phyloP scores from a whole-genome alignment of 306 rosid genomes.

The Cercis canadensis region DNA sequence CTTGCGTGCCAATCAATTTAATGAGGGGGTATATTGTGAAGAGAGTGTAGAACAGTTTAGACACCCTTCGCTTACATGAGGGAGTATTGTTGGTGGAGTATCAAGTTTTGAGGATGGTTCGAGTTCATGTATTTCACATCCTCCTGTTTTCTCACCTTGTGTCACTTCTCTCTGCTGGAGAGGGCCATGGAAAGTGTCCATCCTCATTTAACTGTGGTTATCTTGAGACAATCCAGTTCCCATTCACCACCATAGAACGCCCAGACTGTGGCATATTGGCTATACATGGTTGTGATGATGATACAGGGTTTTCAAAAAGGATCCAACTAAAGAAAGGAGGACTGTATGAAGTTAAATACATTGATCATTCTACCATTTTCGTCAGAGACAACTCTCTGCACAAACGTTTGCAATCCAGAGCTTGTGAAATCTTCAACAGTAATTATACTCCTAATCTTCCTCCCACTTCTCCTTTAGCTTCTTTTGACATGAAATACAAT shows the following conservation, averaged over 20 bases:
- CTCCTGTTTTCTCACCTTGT: conserved; percentile 1
- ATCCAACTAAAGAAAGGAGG: conserved; percentile 18
- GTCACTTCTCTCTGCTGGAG: neutral
- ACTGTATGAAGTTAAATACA: neutral
- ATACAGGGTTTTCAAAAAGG: neutral
- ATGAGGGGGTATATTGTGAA: too few species aligned
- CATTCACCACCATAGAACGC: conserved; percentile 17
- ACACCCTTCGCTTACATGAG: neutral
- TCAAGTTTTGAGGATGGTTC: neutral
- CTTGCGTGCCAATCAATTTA: too few species aligned
- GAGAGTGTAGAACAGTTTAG: neutral
- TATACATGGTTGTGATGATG: neutral
- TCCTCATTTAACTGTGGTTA: conserved; percentile 32
- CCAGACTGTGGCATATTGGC: conserved; percentile 26
- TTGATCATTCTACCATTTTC: neutral
- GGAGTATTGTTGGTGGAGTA: neutral
- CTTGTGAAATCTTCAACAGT: neutral
- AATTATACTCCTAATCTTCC: neutral
- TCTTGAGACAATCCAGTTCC: conserved; percentile 13
- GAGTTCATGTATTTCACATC: neutral
- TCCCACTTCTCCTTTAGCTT: neutral
- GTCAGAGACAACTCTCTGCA: neutral
- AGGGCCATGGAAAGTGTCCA: neutral
- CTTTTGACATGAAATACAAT: neutral
- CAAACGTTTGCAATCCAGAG: neutral